phyloP scores from a whole-genome alignment of 192 early-diverging fungal species.

The Nowakowskiella sp. region DNA sequence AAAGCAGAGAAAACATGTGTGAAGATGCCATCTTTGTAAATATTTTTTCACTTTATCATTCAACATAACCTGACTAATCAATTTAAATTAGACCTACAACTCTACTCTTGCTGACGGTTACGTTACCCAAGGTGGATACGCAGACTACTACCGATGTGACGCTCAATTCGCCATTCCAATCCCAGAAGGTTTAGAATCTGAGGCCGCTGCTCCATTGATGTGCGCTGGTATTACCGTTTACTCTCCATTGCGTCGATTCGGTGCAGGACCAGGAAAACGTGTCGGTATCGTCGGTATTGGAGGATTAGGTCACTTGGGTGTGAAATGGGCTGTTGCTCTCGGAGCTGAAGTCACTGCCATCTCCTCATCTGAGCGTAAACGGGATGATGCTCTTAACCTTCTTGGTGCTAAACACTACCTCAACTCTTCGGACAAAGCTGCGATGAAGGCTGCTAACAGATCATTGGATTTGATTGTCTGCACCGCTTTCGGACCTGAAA shows the following conservation, averaged over 20 bases:
- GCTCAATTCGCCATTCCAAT: constrained; percentile 37
- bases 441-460: constrained; percentile 7
- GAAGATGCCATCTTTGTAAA: constrained; percentile 12
- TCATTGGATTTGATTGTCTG: constrained; percentile 24
- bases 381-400: constrained; percentile 3
- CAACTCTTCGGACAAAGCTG: constrained; percentile 13
- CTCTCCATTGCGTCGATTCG: constrained; percentile 48
- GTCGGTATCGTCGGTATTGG: constrained; percentile 75
- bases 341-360: constrained; percentile 23
- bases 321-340: constrained; percentile 19
- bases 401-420: constrained; percentile 25
- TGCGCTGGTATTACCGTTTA: constrained; percentile 79
- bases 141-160: constrained; percentile 6
- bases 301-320: constrained; percentile 63
- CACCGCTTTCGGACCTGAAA: constrained; percentile 16
- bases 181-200: constrained; percentile 49
- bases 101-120: constrained; percentile 4
- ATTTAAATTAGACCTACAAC: constrained; percentile 11
- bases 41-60: constrained; percentile 1
- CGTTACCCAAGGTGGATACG: constrained; percentile 16
- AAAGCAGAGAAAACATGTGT: constrained; percentile 15
- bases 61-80: neutral
- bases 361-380: constrained; percentile 13
- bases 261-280: constrained; percentile 48
- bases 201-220: constrained; percentile 65